Evolutionary conservation across 2,329 filamentous ascomycete species (phyloP).

Genomic region (Xylariaceae sp.): DNA sequence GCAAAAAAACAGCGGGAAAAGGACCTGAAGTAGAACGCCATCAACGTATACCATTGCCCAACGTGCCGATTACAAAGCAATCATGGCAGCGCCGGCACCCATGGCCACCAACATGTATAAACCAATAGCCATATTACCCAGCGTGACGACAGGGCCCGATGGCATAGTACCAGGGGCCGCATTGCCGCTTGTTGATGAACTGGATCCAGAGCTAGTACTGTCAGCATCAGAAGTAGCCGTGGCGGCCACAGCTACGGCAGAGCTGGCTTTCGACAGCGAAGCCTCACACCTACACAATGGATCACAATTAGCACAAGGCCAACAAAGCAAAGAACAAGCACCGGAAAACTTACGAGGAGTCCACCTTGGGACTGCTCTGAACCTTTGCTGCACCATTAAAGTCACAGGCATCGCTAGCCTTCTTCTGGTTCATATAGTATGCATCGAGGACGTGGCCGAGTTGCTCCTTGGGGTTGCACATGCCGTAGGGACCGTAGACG

Average conservation of each 20-base stretch:
- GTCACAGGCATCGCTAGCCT: constrained; percentile 58
- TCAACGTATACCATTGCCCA: background rate
- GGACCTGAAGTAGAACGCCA: background rate
- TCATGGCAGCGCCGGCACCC: constrained; percentile 59
- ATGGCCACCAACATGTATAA: constrained; percentile 60
- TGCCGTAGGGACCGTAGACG: constrained; percentile 67
- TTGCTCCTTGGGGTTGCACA: constrained; percentile 67
- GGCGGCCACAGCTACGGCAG: constrained; percentile 43
- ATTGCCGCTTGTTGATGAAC: constrained; percentile 25
- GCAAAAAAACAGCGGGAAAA: background rate
- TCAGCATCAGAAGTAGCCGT: constrained; percentile 40
- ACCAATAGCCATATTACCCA: constrained; percentile 57
- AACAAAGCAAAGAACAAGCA: background rate
- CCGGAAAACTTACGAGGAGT: constrained; percentile 33
- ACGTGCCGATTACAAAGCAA: constrained; percentile 53
- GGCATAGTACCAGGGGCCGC: constrained; percentile 45
- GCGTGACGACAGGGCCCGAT: constrained; percentile 47
- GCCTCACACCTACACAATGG: constrained; percentile 50
- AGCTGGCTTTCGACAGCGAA: constrained; percentile 54
- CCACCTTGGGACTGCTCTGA: constrained; percentile 30
- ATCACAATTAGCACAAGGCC: constrained; percentile 3
- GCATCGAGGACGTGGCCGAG: constrained; percentile 66
- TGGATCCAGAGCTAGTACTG: constrained; percentile 24
- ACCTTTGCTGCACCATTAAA: constrained; percentile 63
- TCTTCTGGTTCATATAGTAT: constrained; percentile 61